Base-by-base conservation (phyloP, 148 eudicot species). In the Dysphania ambrosioides region DNA sequence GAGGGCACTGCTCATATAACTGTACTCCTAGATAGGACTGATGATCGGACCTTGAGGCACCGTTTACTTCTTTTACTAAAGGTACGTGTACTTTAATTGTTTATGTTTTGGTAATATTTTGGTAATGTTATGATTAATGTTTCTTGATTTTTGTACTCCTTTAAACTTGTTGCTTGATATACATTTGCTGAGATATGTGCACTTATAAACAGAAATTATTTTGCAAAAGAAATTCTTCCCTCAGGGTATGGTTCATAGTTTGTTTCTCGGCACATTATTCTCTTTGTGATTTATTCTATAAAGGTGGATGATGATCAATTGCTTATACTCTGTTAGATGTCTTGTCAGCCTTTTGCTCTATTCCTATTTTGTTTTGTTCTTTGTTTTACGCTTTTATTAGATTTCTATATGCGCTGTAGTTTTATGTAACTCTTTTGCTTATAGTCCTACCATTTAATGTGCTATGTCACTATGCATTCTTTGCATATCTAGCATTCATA, bases 1-100 rank as follows among this genome's bases (percentile, higher is more conserved):
- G 97, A 86, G 86, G 98, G 98, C 72, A 92, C 97, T 64, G 92
- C 98, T 72, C 98, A 95, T 75, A 78, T 90, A 31, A 95, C 98
- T 59, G 97, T 95, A 71, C 93, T 95, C 53, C 73, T 95, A 84
- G 98, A 95, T 72, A 85, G 98, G 87, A 95, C 97, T 68, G 90
- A 89, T 86, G 98, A 95, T 84, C 88, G 96, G 82, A 92, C 98
- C 77, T 86, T 95, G 89, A 88, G 98, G 83, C 89, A 95, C 76
- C 98, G 98, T 56, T 89, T 95, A 76, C 93, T 92, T 81, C 90
- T 92, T 79, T 88, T 95, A 57, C 77, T 95, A 68, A 92, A 90
- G 98, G 98, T 95, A 85, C 60, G 1, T 51, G 11, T 27, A 23
- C 57, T 71, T 40, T 24, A 47, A 58, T 27, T 67, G 55, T 64